Percentiles rank a stretch among this genome's conserved stretches.
These are phyloP conservation scores for Calonectria leucothoes DNA, from an alignment of 2,329 filamentous ascomycete genomes.

Conservation along the genomic window DNA sequence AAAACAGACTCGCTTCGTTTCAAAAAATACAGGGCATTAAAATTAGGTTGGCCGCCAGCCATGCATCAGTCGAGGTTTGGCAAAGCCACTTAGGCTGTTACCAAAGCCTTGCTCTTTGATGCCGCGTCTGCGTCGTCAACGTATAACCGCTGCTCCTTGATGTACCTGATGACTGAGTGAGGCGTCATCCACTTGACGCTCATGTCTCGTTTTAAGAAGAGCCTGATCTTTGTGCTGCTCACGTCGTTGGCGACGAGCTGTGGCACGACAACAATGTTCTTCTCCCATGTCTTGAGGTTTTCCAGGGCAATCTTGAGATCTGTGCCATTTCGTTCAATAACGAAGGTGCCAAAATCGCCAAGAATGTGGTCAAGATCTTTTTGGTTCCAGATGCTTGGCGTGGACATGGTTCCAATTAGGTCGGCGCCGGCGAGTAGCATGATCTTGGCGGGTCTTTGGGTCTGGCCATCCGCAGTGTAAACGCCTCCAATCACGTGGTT, in stretches of 20 bases:
- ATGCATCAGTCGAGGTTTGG: background rate
- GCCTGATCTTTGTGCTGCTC: slow-evolving; percentile 82
- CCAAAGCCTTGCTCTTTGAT: background rate
- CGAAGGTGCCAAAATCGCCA: slow-evolving; percentile 83
- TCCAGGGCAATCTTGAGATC: slow-evolving; percentile 89
- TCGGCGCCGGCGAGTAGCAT: slow-evolving; percentile 85
- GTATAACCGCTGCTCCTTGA: background rate
- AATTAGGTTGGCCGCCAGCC: background rate
- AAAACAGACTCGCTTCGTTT: background rate
- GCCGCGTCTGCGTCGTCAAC: background rate
- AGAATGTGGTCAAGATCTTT: slow-evolving; percentile 90
- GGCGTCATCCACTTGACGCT: slow-evolving; percentile 52
- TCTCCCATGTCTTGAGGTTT: slow-evolving; percentile 81
- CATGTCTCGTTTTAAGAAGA: slow-evolving; percentile 83
- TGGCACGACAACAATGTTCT: slow-evolving; percentile 86
- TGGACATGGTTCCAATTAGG: slow-evolving; percentile 79
- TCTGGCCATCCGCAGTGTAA: slow-evolving; percentile 27
- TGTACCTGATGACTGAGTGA: background rate
- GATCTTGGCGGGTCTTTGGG: slow-evolving; percentile 75
- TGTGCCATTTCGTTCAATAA: slow-evolving; percentile 88
- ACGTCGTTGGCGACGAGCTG: slow-evolving; percentile 85
- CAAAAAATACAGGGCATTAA: slow-evolving; percentile 5
- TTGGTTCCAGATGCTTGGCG: slow-evolving; percentile 82
- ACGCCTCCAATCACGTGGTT: background rate
- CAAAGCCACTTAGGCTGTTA: background rate